phyloP scores from a whole-genome alignment of 768 basidiomycete genomes.

The Russula sp. region DNA sequence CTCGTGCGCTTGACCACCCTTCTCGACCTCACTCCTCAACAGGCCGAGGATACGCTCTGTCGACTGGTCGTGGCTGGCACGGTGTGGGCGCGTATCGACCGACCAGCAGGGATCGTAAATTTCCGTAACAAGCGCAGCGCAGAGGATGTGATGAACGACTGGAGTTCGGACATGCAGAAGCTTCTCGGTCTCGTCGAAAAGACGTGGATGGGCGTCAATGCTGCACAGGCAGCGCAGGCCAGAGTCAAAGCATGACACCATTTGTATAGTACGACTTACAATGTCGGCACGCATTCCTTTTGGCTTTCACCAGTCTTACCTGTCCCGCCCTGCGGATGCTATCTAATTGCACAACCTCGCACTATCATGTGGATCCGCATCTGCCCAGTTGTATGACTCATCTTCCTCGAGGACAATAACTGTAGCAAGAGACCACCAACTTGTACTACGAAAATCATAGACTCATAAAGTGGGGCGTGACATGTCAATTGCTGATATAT shows the following conservation, averaged over 20 bases:
- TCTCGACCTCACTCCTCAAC: conserved; percentile 75
- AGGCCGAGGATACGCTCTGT: conserved; percentile 87
- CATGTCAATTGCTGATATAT: background rate
- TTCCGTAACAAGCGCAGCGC: conserved; percentile 80
- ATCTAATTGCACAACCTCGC: background rate
- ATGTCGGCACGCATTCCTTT: background rate
- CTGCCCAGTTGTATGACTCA: too few relatives aligned
- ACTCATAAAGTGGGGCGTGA: too few relatives aligned
- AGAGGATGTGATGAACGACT: conserved; percentile 96
- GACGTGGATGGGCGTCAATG: conserved; percentile 98
- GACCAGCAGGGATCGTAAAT: conserved; percentile 83
- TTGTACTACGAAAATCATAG: conserved; percentile 11
- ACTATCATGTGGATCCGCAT: background rate
- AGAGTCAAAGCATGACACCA: conserved; percentile 45
- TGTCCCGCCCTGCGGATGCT: background rate
- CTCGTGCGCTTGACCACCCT: conserved; percentile 77
- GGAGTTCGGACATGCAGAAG: conserved; percentile 96
- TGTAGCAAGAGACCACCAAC: background rate
- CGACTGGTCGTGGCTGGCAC: conserved; percentile 89
- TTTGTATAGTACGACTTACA: conserved; percentile 1
- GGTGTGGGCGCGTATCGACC: conserved; percentile 91
- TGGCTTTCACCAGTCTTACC: background rate
- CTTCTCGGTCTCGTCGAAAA: conserved; percentile 90
- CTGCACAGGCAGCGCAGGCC: conserved; percentile 80
- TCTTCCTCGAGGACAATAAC: background rate